A percentile compares a stretch with the other conserved stretches of the same genome.
Evolutionary conservation across 345 rosid species (phyloP).

Genomic region (Populus deltoides): DNA sequence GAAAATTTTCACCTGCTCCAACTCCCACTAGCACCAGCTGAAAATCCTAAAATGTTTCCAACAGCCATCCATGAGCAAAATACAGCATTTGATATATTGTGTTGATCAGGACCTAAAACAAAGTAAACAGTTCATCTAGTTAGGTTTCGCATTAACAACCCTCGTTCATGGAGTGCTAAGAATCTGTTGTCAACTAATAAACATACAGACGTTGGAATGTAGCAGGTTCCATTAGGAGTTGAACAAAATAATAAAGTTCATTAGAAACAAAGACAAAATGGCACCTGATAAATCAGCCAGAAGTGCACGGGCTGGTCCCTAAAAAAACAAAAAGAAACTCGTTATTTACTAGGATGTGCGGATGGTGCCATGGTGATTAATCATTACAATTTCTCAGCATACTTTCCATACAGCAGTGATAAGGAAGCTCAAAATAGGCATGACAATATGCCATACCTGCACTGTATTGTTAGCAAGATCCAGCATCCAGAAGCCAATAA

Average conservation of each 20-base stretch:
- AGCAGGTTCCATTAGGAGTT: neutral
- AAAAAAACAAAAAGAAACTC: slow-evolving; percentile 18
- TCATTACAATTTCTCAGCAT: neutral
- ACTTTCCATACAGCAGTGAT: neutral
- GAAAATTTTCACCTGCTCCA: slow-evolving; percentile 69
- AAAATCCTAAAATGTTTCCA: slow-evolving; percentile 92
- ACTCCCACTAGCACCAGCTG: slow-evolving; percentile 90
- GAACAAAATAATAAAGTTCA: neutral
- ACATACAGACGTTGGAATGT: neutral
- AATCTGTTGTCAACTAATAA: neutral
- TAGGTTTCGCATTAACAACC: slow-evolving; percentile 4
- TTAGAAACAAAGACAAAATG: neutral
- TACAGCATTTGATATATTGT: slow-evolving; percentile 84
- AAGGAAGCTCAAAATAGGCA: neutral
- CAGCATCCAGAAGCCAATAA: slow-evolving; percentile 94
- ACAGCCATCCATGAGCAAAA: slow-evolving; percentile 99
- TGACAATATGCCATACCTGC: slow-evolving; percentile 49
- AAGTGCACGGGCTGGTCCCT: slow-evolving; percentile 99
- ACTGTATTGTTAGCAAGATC: slow-evolving; percentile 98
- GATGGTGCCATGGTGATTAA: neutral
- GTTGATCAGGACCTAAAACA: slow-evolving; percentile 82
- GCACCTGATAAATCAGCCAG: slow-evolving; percentile 86
- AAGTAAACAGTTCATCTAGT: slow-evolving; percentile 12
- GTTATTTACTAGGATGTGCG: slow-evolving; percentile 12
- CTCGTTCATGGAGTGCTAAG: neutral